Conservation (phyloP, 2,329 filamentous ascomycete species). For the Neurospora sp. region DNA sequence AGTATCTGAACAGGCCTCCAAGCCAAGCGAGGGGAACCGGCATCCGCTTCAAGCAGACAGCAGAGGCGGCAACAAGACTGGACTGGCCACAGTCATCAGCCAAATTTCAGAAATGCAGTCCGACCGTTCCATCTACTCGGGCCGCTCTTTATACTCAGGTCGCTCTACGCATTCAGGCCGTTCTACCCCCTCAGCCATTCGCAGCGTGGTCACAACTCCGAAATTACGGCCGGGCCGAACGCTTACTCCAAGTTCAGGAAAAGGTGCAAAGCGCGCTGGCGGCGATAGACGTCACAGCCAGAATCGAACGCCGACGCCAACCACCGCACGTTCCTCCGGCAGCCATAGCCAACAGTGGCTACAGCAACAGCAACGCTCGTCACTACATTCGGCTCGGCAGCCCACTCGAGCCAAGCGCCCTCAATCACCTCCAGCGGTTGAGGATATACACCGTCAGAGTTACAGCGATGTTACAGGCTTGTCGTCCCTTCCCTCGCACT, state of each 20-base stretch:
- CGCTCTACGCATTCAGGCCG: background rate
- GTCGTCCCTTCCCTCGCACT: background rate
- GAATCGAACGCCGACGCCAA: background rate
- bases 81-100: background rate
- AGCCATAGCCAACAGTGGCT: background rate
- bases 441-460: background rate
- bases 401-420: background rate
- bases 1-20: background rate
- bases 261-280: background rate
- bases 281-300: background rate
- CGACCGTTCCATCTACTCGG: background rate
- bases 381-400: background rate
- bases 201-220: background rate
- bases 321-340: background rate
- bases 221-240: background rate
- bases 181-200: background rate
- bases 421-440: background rate
- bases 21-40: background rate
- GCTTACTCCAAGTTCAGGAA: background rate
- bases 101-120: background rate
- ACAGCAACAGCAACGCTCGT: background rate
- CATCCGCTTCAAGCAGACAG: background rate
- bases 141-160: background rate
- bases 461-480: background rate
- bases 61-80: background rate